Conservation (phyloP, 2,329 filamentous ascomycete species). For the Cladosporium sp. region DNA sequence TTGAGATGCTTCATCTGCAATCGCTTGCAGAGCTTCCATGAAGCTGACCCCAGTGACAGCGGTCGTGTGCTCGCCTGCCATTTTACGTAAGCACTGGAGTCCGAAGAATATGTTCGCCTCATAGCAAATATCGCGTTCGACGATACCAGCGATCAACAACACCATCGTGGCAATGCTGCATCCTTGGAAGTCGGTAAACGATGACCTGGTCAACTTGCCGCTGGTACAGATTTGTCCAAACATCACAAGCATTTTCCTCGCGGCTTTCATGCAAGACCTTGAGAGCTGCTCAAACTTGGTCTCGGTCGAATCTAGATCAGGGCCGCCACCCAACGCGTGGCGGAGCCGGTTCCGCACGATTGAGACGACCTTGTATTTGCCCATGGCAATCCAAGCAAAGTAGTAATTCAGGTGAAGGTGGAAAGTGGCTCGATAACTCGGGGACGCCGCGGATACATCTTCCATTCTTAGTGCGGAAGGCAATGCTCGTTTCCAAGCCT, state of each 20-base stretch:
- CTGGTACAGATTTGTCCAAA: background rate
- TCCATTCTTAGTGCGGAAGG: background rate
- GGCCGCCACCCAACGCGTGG: background rate
- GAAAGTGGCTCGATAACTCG: slow-evolving; percentile 2
- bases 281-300: background rate
- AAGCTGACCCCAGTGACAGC: background rate
- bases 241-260: slow-evolving; percentile 6
- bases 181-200: slow-evolving; percentile 11
- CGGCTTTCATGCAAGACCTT: slow-evolving; percentile 4
- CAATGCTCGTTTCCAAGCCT: slow-evolving; percentile 4
- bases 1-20: background rate
- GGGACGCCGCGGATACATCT: background rate
- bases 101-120: background rate
- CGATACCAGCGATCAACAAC: slow-evolving; percentile 3
- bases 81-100: background rate
- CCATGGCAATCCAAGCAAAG: slow-evolving; percentile 7
- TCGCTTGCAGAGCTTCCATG: slow-evolving; percentile 3
- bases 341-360: background rate
- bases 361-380: slow-evolving; percentile 2
- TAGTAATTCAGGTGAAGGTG: slow-evolving; percentile 10
- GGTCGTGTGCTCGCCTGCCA: slow-evolving; percentile 2
- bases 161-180: slow-evolving; percentile 11
- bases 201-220: slow-evolving; percentile 2
- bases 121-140: slow-evolving; percentile 5
- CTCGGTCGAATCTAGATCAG: background rate